Evolutionary conservation across 2,329 filamentous ascomycete species (phyloP).

Genomic region (Didymella segeticola): DNA sequence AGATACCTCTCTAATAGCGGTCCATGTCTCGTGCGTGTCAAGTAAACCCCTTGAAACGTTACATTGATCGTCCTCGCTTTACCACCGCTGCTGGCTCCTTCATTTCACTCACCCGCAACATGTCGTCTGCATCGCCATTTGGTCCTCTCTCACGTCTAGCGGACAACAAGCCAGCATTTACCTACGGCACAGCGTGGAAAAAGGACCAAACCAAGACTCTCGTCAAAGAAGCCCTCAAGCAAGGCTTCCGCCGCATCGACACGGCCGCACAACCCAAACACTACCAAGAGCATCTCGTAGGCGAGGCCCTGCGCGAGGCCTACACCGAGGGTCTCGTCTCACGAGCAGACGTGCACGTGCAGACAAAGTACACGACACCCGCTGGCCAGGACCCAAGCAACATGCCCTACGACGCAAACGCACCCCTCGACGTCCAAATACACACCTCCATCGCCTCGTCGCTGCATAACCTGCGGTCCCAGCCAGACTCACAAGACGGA

Average conservation of each 20-base stretch:
- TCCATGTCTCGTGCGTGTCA: background rate
- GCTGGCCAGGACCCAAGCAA: slow-evolving; percentile 65
- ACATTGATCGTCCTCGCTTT: background rate
- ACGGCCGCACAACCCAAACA: slow-evolving; percentile 81
- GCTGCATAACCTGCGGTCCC: slow-evolving; percentile 63
- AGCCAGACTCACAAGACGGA: slow-evolving; percentile 40
- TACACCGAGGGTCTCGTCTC: slow-evolving; percentile 65
- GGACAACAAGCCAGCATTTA: slow-evolving; percentile 46
- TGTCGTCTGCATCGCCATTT: slow-evolving; percentile 26
- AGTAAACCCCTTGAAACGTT: background rate
- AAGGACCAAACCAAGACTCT: slow-evolving; percentile 70
- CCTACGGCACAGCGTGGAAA: slow-evolving; percentile 92
- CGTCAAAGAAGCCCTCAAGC: slow-evolving; percentile 70
- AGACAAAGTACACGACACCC: slow-evolving; percentile 81
- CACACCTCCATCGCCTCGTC: slow-evolving; percentile 71
- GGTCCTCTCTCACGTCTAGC: slow-evolving; percentile 22
- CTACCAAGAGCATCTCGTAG: slow-evolving; percentile 76
- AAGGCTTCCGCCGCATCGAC: slow-evolving; percentile 76
- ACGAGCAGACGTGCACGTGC: slow-evolving; percentile 71
- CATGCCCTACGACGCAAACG: slow-evolving; percentile 67
- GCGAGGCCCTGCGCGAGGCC: slow-evolving; percentile 68
- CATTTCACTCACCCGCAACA: slow-evolving; percentile 18
- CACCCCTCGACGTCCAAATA: slow-evolving; percentile 69
- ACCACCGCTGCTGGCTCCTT: background rate
- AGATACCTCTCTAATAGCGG: too few relatives aligned